phyloP scores from a whole-genome alignment of 495 filamentous ascomycete genomes.

The Aspergillus sclerotioniger region DNA sequence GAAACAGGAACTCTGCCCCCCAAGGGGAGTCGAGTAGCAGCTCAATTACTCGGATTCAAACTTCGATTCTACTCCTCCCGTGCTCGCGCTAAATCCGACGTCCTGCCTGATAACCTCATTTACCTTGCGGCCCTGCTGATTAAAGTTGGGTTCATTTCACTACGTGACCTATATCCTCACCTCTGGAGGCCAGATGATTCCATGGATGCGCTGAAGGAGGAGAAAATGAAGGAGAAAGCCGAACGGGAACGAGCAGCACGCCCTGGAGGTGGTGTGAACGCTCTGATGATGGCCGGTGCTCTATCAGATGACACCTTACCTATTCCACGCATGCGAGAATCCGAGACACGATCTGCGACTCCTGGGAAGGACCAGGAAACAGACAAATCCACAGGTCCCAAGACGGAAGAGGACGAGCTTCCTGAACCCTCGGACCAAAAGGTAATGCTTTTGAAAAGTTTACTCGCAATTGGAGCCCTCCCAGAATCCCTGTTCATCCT shows the following conservation, averaged over 20 bases:
- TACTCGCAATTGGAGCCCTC: slow-evolving; percentile 87
- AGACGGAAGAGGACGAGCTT: slow-evolving; percentile 57
- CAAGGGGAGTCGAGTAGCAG: slow-evolving; percentile 82
- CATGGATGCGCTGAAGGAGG: slow-evolving; percentile 68
- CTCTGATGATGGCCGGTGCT: slow-evolving; percentile 84
- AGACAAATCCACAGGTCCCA: slow-evolving; percentile 44
- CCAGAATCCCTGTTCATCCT: slow-evolving; percentile 92
- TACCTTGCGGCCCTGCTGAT: slow-evolving; percentile 88
- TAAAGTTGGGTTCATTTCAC: slow-evolving; percentile 96
- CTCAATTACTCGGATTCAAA: slow-evolving; percentile 96
- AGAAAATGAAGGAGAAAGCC: slow-evolving; percentile 72
- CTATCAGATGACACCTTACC: slow-evolving; percentile 79
- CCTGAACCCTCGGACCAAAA: slow-evolving; percentile 91
- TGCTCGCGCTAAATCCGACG: slow-evolving; percentile 65
- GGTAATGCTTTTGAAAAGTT: slow-evolving; percentile 73
- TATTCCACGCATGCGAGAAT: slow-evolving; percentile 42
- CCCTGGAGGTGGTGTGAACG: slow-evolving; percentile 69
- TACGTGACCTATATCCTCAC: slow-evolving; percentile 89
- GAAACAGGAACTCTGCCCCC: slow-evolving; percentile 78
- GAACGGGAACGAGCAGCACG: slow-evolving; percentile 68
- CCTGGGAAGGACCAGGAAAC: slow-evolving; percentile 52
- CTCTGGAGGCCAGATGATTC: slow-evolving; percentile 80
- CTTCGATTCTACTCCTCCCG: slow-evolving; percentile 85
- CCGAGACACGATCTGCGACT: slow-evolving; percentile 41
- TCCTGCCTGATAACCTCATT: slow-evolving; percentile 84